Percentiles rank a stretch among this genome's conserved stretches.
Evolutionary conservation across 306 rosid species (phyloP).

Genomic region (Trichosanthes cucumerina): DNA sequence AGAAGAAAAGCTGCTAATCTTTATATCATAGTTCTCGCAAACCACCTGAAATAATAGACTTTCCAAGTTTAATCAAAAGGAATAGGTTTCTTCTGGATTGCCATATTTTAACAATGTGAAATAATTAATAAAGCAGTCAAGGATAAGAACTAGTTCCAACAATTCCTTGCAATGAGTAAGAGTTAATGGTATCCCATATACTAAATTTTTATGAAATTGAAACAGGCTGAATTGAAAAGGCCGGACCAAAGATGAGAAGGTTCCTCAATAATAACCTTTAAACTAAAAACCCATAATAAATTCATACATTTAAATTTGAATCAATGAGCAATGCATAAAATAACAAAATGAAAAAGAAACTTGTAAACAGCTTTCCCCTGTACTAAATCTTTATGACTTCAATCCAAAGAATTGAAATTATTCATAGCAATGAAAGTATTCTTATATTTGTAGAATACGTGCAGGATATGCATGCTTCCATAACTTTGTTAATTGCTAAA

Average conservation of each 20-base stretch:
- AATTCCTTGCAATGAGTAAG: neutral
- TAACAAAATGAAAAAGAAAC: neutral
- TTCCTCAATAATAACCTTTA: neutral
- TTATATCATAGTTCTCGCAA: constrained; percentile 52
- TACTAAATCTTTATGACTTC: neutral
- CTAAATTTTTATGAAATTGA: neutral
- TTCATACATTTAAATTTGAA: neutral
- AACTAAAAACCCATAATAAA: neutral
- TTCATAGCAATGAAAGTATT: neutral
- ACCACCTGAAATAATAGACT: constrained; percentile 45
- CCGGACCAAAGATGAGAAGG: neutral
- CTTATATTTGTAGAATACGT: neutral
- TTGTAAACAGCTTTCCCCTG: neutral
- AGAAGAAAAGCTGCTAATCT: constrained; percentile 42
- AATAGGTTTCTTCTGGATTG: neutral
- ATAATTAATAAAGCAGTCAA: neutral
- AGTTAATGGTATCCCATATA: neutral
- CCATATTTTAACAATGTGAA: neutral
- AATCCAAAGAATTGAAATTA: neutral
- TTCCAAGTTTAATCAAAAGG: neutral
- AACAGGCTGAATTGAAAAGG: neutral
- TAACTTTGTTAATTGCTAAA: neutral
- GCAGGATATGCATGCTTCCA: neutral
- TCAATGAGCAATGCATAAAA: neutral
- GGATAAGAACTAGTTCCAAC: neutral